Evolutionary conservation across 139 green algal genomes (phyloP), one percentile per base, ranked within the genome.

Genomic region (Edaphochlamys debaryana): DNA sequence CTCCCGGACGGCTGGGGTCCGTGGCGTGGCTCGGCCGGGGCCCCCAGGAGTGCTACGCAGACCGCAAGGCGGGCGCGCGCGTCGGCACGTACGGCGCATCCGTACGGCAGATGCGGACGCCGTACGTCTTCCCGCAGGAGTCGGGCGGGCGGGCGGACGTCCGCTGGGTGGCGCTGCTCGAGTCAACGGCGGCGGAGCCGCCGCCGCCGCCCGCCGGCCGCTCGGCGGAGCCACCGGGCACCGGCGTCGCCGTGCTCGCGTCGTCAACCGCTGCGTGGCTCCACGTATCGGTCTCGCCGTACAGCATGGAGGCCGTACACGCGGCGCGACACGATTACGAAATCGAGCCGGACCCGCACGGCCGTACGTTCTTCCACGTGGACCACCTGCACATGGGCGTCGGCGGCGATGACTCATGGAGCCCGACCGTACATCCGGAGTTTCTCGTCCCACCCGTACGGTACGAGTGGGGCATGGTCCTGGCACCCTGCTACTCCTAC

Each of bases 401-500:
- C 27, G 96, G 96, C 25, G 96, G 96, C 2, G 96, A 99, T 88
- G 96, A 99, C 90, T 96, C 89, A 84, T 99, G 96, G 96, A 95
- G 86, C 48, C 96, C 96, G 2, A 91, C 85, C 41, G 93, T 95
- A 40, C 93, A 94, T 48, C 40, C 79, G 0, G 62, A 88, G 73
- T 97, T 92, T 67, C 74, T 96, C 34, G 68, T 97, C 4, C 83
- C 87, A 17, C 92, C 93, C 0, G 76, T 37, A 0, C 34, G 80
- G 48, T 94, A 94, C 87, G 36, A 73, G 29, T 82, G 76, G 76
- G 8, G 37, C 36, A 74, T 82, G 42, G 42, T n/a, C 25, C 76
- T 82, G 25, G 41, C 42, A n/a, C 76, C 76, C 13, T 54, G 41
- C 32, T 8, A 4, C 32, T 5, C 30, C 32, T 8, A 2, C 42